Evolutionary conservation across 2,329 filamentous ascomycete species (phyloP).

Genomic region (Botrytis cinerea): DNA sequence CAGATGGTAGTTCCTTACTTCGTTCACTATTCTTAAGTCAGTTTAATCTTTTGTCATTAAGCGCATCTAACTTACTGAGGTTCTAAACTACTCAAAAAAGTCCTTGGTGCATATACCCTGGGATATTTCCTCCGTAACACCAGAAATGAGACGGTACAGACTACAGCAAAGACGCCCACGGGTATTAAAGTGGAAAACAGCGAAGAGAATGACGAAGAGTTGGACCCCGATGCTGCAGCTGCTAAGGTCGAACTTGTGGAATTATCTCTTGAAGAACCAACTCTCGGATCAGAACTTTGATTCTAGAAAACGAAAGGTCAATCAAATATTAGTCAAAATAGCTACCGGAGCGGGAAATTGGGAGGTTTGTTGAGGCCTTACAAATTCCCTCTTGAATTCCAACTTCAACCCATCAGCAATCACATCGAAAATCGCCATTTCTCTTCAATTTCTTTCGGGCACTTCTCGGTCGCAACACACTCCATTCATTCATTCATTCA

Average conservation of each 20-base stretch:
- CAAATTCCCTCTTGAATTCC: constrained; percentile 21
- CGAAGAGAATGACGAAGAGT: constrained; percentile 47
- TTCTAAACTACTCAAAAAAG: constrained; percentile 51
- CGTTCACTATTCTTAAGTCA: constrained; percentile 38
- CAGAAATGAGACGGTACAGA: constrained; percentile 56
- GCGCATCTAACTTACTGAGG: constrained; percentile 46
- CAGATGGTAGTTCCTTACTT: constrained; percentile 37
- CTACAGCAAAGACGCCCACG: constrained; percentile 49
- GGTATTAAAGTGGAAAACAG: constrained; percentile 56
- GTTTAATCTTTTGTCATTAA: background rate
- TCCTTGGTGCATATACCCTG: constrained; percentile 58
- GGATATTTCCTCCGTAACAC: constrained; percentile 50
- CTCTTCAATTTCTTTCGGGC: background rate
- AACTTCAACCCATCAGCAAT: constrained; percentile 12
- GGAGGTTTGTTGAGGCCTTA: background rate
- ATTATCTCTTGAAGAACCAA: constrained; percentile 49
- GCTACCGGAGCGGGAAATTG: background rate
- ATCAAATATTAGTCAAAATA: background rate
- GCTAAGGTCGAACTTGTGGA: constrained; percentile 39
- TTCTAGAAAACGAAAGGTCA: constrained; percentile 25
- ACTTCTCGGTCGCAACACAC: background rate
- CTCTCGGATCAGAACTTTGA: constrained; percentile 43
- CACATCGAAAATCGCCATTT: constrained; percentile 11
- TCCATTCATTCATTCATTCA: background rate
- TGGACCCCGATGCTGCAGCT: constrained; percentile 43